Conservation (phyloP, 345 rosid species). For the Rubroshorea leprosula region DNA sequence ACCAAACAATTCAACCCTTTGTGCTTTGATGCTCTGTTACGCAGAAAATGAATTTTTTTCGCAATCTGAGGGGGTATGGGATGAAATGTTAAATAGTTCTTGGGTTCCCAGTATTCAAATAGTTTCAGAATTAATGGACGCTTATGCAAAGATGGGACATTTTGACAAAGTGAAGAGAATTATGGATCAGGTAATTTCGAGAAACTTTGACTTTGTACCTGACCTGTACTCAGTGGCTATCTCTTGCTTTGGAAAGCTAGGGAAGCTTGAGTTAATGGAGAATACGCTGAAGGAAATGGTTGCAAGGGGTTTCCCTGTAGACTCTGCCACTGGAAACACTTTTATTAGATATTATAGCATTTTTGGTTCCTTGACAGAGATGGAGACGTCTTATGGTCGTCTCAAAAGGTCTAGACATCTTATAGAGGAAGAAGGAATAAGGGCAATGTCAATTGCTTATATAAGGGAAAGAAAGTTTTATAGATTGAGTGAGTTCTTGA, state of each 20-base stretch:
- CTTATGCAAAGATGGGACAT: constrained; percentile 36
- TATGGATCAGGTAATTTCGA: constrained; percentile 33
- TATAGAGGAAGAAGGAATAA: constrained; percentile 44
- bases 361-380: constrained; percentile 47
- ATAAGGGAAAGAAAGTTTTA: constrained; percentile 40
- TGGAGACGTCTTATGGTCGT: constrained; percentile 56
- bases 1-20: too few relatives aligned
- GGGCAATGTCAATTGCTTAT: constrained; percentile 55
- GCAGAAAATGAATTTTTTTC: constrained; percentile 30
- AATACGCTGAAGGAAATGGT: constrained; percentile 36
- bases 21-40: too few relatives aligned
- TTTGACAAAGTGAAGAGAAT: constrained; percentile 37
- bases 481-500: constrained; percentile 52
- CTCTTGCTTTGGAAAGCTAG: constrained; percentile 54
- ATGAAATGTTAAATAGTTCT: constrained; percentile 40
- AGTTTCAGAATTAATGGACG: constrained; percentile 43
- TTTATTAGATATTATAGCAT: constrained; percentile 43
- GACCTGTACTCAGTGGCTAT: constrained; percentile 45
- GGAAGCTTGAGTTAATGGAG: constrained; percentile 64
- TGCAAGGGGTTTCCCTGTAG: constrained; percentile 35
- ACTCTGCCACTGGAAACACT: constrained; percentile 46
- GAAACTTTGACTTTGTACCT: constrained; percentile 26
- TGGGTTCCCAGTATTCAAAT: constrained; percentile 31
- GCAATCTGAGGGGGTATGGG: constrained; percentile 45
- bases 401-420: constrained; percentile 50